These are phyloP conservation scores for Umbilicaria muhlenbergii DNA, from an alignment of 495 filamentous ascomycete genomes.

Conservation along the genomic window DNA sequence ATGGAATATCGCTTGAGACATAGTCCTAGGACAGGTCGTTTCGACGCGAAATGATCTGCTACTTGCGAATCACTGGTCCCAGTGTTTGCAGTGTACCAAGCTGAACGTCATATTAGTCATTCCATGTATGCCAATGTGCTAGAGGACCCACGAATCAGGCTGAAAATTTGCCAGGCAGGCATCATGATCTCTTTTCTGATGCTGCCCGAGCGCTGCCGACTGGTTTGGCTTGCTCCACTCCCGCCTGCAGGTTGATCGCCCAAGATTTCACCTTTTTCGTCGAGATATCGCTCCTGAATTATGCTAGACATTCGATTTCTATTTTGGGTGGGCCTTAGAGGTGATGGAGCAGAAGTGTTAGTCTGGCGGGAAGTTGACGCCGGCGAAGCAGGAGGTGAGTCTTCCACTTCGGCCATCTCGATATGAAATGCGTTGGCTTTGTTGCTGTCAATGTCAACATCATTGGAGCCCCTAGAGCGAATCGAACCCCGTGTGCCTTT, in stretches of 20 bases:
- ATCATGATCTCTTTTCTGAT: conserved; percentile 74
- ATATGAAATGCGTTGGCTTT: conserved; percentile 38
- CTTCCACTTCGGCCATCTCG: conserved; percentile 41
- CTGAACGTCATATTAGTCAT: conserved; percentile 28
- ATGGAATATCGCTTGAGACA: conserved; percentile 85
- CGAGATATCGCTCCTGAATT: conserved; percentile 42
- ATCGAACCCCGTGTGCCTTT: conserved; percentile 39
- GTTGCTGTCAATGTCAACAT: conserved; percentile 34
- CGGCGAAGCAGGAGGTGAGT: conserved; percentile 26
- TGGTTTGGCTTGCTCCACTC: conserved; percentile 13
- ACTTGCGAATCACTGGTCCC: conserved; percentile 55
- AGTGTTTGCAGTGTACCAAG: conserved; percentile 54
- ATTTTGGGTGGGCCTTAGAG: conserved; percentile 11
- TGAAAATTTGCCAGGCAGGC: conserved; percentile 97
- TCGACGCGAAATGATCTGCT: conserved; percentile 52
- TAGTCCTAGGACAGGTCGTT: conserved; percentile 74
- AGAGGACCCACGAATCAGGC: conserved; percentile 53
- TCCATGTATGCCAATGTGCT: neutral
- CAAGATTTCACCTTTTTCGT: conserved; percentile 21
- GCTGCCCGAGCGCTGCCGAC: conserved; percentile 25
- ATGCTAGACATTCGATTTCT: conserved; percentile 41
- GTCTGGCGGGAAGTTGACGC: conserved; percentile 12
- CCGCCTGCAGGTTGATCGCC: conserved; percentile 14
- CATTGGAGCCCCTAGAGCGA: conserved; percentile 25
- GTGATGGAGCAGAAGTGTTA: neutral